These are phyloP conservation scores for Wickerhamomyces bovis DNA, from an alignment of 805 yeast species.

Conservation along the genomic window DNA sequence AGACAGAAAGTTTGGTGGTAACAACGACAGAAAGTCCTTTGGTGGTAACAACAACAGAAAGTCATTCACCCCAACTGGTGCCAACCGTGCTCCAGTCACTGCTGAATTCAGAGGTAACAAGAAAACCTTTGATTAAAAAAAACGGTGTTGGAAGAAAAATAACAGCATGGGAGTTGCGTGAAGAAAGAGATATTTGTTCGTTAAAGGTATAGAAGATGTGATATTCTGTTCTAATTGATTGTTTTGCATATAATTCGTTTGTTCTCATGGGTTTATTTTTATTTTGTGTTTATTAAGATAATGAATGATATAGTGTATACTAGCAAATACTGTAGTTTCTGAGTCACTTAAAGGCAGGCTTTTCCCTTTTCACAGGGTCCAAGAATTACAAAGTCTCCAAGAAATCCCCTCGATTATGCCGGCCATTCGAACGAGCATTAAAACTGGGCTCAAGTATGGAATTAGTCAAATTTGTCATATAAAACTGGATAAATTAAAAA, in stretches of 20 bases:
- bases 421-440: no score
- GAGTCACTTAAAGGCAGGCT: no score
- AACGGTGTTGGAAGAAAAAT: background rate
- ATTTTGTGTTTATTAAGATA: background rate
- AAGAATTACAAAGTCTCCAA: no score
- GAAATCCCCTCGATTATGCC: no score
- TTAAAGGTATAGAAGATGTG: background rate
- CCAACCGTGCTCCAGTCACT: constrained; percentile 53
- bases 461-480: no score
- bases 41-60: constrained; percentile 33
- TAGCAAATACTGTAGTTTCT: no score
- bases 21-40: no score
- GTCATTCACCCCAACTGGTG: constrained; percentile 45
- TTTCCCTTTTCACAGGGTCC: no score
- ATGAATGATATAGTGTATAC: background rate
- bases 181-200: background rate
- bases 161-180: background rate
- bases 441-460: no score
- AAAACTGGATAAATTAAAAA: no score
- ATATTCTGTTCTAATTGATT: background rate
- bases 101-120: constrained; percentile 79
- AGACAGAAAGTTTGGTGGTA: constrained; percentile 36
- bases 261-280: background rate
- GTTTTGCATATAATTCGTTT: background rate
- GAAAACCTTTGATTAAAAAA: constrained; percentile 66